phyloP scores from a whole-genome alignment of 257 asterid species.

The Penstemon barbatus region DNA sequence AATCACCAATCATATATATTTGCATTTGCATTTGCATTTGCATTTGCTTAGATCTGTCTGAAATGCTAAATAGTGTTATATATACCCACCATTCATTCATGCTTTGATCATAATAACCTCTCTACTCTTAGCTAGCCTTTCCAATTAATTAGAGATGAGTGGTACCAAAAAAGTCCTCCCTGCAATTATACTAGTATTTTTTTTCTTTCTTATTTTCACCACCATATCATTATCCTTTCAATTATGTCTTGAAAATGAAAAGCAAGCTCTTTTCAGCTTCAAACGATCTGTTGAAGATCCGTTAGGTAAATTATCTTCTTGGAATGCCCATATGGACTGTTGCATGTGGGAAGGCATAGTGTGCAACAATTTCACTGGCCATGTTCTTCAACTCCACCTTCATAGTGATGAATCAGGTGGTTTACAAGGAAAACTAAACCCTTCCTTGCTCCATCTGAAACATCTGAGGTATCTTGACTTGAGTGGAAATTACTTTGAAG shows the following conservation, averaged over 20 bases:
- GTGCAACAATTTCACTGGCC: constrained; percentile 26
- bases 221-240: background rate
- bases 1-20: too few species aligned
- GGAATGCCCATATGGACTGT: constrained; percentile 28
- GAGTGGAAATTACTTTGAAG: constrained; percentile 23
- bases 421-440: constrained; percentile 9
- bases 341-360: constrained; percentile 31
- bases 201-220: background rate
- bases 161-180: too few species aligned
- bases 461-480: constrained; percentile 31
- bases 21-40: too few species aligned
- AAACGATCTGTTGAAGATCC: constrained; percentile 24
- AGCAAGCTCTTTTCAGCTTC: constrained; percentile 31
- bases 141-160: too few species aligned
- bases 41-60: too few species aligned
- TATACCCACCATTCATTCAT: too few species aligned
- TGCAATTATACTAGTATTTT: background rate
- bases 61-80: too few species aligned
- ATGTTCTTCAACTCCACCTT: constrained; percentile 27
- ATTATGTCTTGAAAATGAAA: constrained; percentile 20
- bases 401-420: background rate
- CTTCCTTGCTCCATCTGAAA: constrained; percentile 32
- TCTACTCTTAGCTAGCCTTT: too few species aligned
- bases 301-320: constrained; percentile 15
- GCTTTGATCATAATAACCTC: too few species aligned